Evolutionary conservation across 1,284 basidiomycete genomes (phyloP).

Genomic region (Ustilago curta): DNA sequence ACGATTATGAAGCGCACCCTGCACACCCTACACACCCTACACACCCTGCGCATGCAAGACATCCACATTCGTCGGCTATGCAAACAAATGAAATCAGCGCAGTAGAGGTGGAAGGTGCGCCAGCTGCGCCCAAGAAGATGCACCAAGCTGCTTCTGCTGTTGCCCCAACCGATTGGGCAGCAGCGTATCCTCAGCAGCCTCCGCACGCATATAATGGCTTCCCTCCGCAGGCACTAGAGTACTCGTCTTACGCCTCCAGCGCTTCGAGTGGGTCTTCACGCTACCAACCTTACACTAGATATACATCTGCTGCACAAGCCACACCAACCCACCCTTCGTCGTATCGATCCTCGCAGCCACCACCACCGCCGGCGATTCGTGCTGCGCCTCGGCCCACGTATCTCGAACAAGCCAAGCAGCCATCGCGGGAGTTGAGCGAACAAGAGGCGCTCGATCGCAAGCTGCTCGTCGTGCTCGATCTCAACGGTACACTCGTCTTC

Average conservation of each 20-base stretch:
- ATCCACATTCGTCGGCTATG: neutral
- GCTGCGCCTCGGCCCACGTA: constrained; percentile 26
- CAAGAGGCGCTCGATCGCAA: constrained; percentile 19
- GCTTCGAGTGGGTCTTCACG: neutral
- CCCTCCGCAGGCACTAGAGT: constrained; percentile 13
- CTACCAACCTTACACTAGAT: constrained; percentile 12
- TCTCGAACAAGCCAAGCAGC: constrained; percentile 18
- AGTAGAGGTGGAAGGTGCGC: constrained; percentile 9
- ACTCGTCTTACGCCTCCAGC: constrained; percentile 1
- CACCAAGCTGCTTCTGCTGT: constrained; percentile 15
- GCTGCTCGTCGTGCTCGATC: constrained; percentile 79
- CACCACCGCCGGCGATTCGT: constrained; percentile 24
- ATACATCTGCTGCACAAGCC: constrained; percentile 3
- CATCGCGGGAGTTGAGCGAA: constrained; percentile 14
- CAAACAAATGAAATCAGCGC: neutral
- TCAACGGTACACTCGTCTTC: constrained; percentile 84
- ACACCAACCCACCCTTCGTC: constrained; percentile 1
- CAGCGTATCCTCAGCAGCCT: neutral
- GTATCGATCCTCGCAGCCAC: neutral
- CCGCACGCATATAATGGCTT: constrained; percentile 6
- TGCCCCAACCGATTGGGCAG: neutral
- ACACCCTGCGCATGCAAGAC: constrained; percentile 1
- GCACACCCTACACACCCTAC: too few species aligned
- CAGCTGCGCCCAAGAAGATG: constrained; percentile 31
- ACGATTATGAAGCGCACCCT: constrained; percentile 8